Base-by-base conservation (phyloP, 495 filamentous ascomycete genomes). In the Penicillium crystallinum region DNA sequence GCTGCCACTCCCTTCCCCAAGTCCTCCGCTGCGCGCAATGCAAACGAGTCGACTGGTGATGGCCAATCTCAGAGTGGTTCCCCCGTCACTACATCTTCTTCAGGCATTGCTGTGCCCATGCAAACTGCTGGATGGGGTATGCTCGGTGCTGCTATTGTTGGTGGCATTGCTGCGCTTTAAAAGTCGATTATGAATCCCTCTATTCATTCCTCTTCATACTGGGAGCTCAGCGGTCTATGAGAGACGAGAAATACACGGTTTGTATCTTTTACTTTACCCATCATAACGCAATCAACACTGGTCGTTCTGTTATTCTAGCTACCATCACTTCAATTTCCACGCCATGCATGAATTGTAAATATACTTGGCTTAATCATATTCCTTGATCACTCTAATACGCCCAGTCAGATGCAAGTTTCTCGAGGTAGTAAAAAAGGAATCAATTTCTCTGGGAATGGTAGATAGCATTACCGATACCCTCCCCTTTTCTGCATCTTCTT, bases 71-170 rank as follows among this genome's bases (percentile, higher is more conserved):
- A 69, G 50, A 53, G 54, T 18, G 61, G 53, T 5, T 61, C 55
- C 1, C 33, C 49, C 3, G 51, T 50, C 18, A 35, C 53, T 19
- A 41, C 63, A 41, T 52, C 59, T 11, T 58, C 14, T 56, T 48
- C 44, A 44, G 69, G 56, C 18, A 65, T 51, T 36, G 68, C 62
- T 3, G 59, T 59, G 18, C 43, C 67, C 11, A 40, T 70, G 55
- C 55, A 69, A 31, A 66, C 68, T 7, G 68, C 63, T 35, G 56
- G 56, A n/a, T 71, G 68, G 68, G 66, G 66, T 17, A 42, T 69
- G 23, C 33, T 71, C 15, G 66, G 64, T 21, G 67, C 58, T 36
- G 63, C 58, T 12, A 43, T 71, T 25, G 50, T 55, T n/a, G 68
- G 66, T 44, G 57, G 65, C 7, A 38, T 71, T 27, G 66, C 58